These are phyloP conservation scores for Cercophora samala DNA, from an alignment of 495 filamentous ascomycete genomes.

Conservation along the genomic window DNA sequence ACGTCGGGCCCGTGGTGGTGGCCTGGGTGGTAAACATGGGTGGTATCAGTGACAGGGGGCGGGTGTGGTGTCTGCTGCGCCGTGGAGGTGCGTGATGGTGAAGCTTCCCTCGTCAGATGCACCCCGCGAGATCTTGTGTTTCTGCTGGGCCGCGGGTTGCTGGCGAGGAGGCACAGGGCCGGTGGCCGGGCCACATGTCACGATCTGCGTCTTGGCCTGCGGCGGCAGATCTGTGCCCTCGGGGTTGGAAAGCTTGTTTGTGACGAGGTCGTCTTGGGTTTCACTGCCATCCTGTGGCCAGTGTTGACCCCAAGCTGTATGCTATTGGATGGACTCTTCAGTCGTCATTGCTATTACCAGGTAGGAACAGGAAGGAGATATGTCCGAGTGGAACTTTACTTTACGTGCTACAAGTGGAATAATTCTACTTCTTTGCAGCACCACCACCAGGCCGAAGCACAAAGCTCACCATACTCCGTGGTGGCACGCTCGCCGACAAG, in stretches of 20 bases:
- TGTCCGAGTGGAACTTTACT: no score
- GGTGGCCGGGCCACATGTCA: neutral
- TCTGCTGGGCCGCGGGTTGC: neutral
- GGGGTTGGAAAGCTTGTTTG: neutral
- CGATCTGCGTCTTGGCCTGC: neutral
- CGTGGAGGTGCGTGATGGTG: neutral
- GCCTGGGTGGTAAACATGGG: neutral
- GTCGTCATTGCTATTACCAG: no score
- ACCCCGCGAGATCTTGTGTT: neutral
- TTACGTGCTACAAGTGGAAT: no score
- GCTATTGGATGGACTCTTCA: no score
- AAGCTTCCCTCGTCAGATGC: neutral
- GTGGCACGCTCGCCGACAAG: conserved; percentile 3
- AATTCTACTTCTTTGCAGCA: neutral
- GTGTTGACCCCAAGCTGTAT: neutral
- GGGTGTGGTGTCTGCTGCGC: neutral
- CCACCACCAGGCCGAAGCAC: neutral
- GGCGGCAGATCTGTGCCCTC: neutral
- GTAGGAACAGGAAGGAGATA: no score
- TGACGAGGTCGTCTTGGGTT: neutral
- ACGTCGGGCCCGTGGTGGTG: neutral
- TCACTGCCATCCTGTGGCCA: neutral
- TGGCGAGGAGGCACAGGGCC: neutral
- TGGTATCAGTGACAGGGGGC: no score
- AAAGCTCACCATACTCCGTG: conserved; percentile 9